phyloP scores from a whole-genome alignment of 352 stramenopile genomes.

The Globisporangium parvum region DNA sequence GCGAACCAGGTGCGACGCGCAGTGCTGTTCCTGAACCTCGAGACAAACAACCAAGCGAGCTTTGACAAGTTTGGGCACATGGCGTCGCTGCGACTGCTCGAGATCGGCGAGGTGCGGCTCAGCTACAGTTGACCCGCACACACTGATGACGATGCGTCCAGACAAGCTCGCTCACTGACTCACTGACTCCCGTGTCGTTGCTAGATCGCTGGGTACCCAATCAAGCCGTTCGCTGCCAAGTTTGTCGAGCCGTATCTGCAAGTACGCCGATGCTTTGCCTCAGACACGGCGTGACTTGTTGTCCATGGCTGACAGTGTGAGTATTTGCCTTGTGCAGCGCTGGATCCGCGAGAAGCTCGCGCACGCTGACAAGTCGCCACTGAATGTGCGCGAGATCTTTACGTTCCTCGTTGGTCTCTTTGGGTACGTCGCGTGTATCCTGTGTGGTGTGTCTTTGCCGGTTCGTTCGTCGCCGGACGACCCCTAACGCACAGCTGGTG shows the following conservation, averaged over 20 bases:
- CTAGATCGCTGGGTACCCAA: constrained; percentile 71
- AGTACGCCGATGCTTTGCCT: background rate
- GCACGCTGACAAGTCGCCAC: constrained; percentile 27
- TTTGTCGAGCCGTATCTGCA: constrained; percentile 61
- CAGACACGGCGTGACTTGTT: background rate
- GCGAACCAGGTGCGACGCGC: constrained; percentile 48
- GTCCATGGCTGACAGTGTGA: background rate
- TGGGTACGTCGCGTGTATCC: constrained; percentile 27
- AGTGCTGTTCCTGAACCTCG: constrained; percentile 65
- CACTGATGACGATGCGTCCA: too few relatives aligned
- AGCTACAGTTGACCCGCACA: background rate
- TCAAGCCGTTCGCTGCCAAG: constrained; percentile 74
- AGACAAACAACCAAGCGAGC: constrained; percentile 52
- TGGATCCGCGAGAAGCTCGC: constrained; percentile 75
- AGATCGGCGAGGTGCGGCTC: constrained; percentile 49
- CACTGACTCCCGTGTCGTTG: background rate
- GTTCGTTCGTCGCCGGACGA: background rate
- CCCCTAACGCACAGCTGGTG: background rate
- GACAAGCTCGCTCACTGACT: background rate
- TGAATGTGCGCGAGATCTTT: constrained; percentile 71
- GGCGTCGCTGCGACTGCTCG: constrained; percentile 52
- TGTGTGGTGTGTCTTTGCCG: background rate
- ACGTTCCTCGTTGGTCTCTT: constrained; percentile 75
- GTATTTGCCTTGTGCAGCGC: constrained; percentile 22
- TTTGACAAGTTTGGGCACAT: constrained; percentile 82